Conservation (phyloP, 2,329 filamentous ascomycete species). For the Samsoniella hepiali region DNA sequence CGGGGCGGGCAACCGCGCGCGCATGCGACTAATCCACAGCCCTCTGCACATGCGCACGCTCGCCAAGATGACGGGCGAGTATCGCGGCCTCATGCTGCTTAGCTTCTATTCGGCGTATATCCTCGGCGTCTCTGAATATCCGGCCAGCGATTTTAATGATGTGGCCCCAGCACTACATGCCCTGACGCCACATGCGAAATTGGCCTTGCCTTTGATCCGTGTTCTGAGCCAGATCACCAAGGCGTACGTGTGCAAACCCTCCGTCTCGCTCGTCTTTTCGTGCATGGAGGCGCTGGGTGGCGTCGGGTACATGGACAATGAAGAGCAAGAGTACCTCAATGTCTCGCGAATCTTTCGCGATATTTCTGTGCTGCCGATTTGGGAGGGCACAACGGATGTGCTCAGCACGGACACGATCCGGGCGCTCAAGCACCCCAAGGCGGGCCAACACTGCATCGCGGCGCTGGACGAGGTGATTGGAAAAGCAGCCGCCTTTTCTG, state of each 20-base stretch:
- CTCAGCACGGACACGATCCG: constrained; percentile 53
- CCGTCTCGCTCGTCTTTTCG: constrained; percentile 48
- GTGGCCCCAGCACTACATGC: constrained; percentile 25
- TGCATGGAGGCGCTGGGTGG: constrained; percentile 65
- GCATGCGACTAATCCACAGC: constrained; percentile 48
- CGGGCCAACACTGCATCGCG: constrained; percentile 36
- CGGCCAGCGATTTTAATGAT: constrained; percentile 18
- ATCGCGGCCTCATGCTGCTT: constrained; percentile 55
- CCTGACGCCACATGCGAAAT: constrained; percentile 33
- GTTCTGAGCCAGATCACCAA: constrained; percentile 60
- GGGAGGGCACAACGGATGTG: constrained; percentile 72
- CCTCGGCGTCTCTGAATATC: constrained; percentile 53
- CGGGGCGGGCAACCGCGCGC: constrained; percentile 40
- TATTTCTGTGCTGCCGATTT: constrained; percentile 61
- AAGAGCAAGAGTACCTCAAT: constrained; percentile 62
- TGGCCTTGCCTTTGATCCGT: constrained; percentile 47
- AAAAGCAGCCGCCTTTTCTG: constrained; percentile 25
- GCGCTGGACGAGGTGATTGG: constrained; percentile 42
- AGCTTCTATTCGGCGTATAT: constrained; percentile 51
- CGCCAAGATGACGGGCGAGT: constrained; percentile 53
- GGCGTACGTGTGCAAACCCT: constrained; percentile 51
- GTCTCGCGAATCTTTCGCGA: constrained; percentile 65
- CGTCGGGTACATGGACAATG: constrained; percentile 63
- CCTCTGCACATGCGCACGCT: constrained; percentile 57
- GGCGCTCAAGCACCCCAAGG: constrained; percentile 44